Evolutionary conservation across 306 rosid species (phyloP), one percentile per base, ranked within the genome.

Genomic region (Lotus japonicus): DNA sequence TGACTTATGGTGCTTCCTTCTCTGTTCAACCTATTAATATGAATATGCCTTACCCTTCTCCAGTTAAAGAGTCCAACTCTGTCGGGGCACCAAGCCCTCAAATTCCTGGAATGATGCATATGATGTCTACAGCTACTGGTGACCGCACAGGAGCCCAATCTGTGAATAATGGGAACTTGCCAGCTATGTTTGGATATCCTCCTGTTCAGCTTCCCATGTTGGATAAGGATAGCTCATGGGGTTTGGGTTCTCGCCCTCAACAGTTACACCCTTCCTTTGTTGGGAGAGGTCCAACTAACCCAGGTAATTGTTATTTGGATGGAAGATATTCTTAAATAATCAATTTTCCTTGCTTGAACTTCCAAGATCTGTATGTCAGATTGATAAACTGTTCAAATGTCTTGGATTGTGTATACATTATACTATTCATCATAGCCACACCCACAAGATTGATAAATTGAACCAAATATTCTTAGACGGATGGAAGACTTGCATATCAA

Each of bases 171-270:
- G 91, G 89, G 50, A 86, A 75, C 73, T 73, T 90, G 92, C 92
- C 90, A 1, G 74, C 81, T 59, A 84, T 84, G 92, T 79, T 87
- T 78, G 99, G 96, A 49, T 77, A 84, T 85, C 71, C 97, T 12
- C 77, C 92, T 43, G 85, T 87, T 79, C 99, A 90, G 83, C 83
- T 94, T 71, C 96, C 95, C 4, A 68, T 79, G 76, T 72, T 87
- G 80, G 92, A 90, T 74, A 90, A 90, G 77, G 99, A 95, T 79
- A 81, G 79, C 42, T 65, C 95, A 6, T 85, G 92, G 92, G 92
- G 96, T 66, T 51, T 79, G 83, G 82, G 70, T 70, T 64, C 95
- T 76, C 96, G 81, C 70, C 75, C 97, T 50, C 97, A 90, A 79
- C 92, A 74, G 55, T 76, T 90, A 64, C 97, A 85, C 52, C 71